Percentiles rank a stretch among this genome's conserved stretches.
Conservation (phyloP, 1,284 basidiomycete genomes). For the Hortiboletus rubellus region DNA sequence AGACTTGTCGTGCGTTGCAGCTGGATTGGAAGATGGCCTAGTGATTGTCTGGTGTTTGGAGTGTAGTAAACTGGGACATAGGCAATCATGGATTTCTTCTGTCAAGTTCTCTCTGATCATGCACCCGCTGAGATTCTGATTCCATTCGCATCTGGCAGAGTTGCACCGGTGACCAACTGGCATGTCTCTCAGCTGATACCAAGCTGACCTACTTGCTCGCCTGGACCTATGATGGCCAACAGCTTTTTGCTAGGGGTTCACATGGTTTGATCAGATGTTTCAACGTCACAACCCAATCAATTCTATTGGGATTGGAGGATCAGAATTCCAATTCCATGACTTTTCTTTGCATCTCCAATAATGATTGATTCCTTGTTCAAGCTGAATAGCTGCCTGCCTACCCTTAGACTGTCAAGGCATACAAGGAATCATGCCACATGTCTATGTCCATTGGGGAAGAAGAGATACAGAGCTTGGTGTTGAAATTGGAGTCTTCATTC, state of each 20-base stretch:
- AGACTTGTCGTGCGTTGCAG: slow-evolving; percentile 5
- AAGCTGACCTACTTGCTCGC: slow-evolving; percentile 6
- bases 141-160: slow-evolving; percentile 15
- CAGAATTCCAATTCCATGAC: slow-evolving; percentile 2
- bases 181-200: not conserved
- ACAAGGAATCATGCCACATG: not conserved
- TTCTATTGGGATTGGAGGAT: not conserved
- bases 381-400: no score
- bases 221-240: slow-evolving; percentile 11
- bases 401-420: not conserved
- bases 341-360: slow-evolving; percentile 4
- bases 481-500: not conserved
- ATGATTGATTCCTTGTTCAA: slow-evolving; percentile 9
- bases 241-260: slow-evolving; percentile 4
- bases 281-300: not conserved
- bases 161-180: slow-evolving; percentile 4
- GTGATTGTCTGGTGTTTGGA: slow-evolving; percentile 22
- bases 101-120: slow-evolving; percentile 20
- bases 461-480: not conserved
- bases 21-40: slow-evolving; percentile 4
- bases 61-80: not conserved
- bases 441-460: not conserved
- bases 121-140: not conserved
- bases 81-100: not conserved
- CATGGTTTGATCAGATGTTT: slow-evolving; percentile 6